A percentile compares a stretch with the other conserved stretches of the same genome.
Evolutionary conservation across 2,329 filamentous ascomycete species (phyloP).

Genomic region (Lecanicillium sp.): DNA sequence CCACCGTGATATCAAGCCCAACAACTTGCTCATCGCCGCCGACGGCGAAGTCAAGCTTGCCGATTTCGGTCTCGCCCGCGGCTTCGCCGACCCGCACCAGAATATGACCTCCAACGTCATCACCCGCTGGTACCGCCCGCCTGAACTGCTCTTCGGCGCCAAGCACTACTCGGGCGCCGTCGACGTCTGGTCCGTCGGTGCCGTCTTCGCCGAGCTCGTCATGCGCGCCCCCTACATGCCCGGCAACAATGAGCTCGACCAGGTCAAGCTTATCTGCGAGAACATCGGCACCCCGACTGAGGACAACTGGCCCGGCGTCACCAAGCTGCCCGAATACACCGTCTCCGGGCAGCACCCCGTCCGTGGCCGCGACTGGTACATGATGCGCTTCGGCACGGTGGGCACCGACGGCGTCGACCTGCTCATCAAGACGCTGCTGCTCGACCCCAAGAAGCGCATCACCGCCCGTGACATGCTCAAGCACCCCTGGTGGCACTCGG

Average conservation of each 20-base stretch:
- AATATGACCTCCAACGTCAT: conserved; percentile 94
- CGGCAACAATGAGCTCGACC: conserved; percentile 78
- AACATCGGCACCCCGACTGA: conserved; percentile 87
- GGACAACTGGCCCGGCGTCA: conserved; percentile 91
- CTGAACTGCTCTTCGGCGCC: conserved; percentile 87
- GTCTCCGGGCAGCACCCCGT: conserved; percentile 57
- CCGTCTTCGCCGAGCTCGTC: conserved; percentile 88
- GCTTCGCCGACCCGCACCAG: conserved; percentile 80
- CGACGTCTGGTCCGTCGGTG: conserved; percentile 89
- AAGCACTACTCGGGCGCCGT: conserved; percentile 85
- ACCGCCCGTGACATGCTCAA: conserved; percentile 71
- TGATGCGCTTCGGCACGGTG: conserved; percentile 70
- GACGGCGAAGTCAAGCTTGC: conserved; percentile 93
- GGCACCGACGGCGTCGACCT: conserved; percentile 81
- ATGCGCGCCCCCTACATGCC: conserved; percentile 77
- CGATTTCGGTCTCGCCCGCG: conserved; percentile 91
- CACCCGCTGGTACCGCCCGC: conserved; percentile 93
- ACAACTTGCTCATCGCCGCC: conserved; percentile 91
- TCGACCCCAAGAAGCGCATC: conserved; percentile 82
- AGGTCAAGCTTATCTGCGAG: conserved; percentile 77
- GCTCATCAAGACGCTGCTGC: conserved; percentile 73
- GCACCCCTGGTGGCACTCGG: conserved; percentile 79
- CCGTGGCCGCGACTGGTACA: conserved; percentile 65
- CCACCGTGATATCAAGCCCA: conserved; percentile 97
- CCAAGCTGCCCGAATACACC: conserved; percentile 73